A percentile compares a stretch with the other conserved stretches of the same genome.
These are phyloP conservation scores for Eucalyptus polyanthemos DNA, from an alignment of 345 rosid genomes.

Conservation along the genomic window DNA sequence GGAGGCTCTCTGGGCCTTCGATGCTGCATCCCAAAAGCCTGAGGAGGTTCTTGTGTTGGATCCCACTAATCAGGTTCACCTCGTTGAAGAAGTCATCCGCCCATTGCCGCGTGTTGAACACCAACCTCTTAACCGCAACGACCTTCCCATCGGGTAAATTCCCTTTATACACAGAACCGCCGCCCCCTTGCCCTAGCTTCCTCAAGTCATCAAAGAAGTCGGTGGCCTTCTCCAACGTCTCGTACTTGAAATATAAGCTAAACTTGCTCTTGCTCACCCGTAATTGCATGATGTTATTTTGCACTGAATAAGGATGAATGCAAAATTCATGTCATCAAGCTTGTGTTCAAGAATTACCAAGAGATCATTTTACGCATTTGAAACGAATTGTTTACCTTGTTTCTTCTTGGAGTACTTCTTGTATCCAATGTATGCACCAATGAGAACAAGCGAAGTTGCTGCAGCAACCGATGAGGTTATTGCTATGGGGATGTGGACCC, in stretches of 20 bases:
- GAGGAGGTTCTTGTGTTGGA: conserved; percentile 32
- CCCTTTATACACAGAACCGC: conserved; percentile 70
- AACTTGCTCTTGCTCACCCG: background rate
- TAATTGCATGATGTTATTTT: background rate
- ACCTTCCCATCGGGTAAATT: conserved; percentile 54
- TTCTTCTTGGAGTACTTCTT: background rate
- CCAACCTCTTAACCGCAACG: conserved; percentile 57
- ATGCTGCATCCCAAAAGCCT: conserved; percentile 73
- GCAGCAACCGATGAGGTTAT: background rate
- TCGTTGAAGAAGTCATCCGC: conserved; percentile 77
- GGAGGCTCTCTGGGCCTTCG: conserved; percentile 79
- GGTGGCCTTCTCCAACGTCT: conserved; percentile 60
- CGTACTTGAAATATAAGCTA: conserved; percentile 38
- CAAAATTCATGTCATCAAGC: background rate
- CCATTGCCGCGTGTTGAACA: conserved; percentile 56
- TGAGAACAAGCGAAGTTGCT: background rate
- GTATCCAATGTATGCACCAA: background rate
- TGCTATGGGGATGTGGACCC: background rate
- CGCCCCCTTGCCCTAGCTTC: conserved; percentile 79
- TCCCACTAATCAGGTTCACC: conserved; percentile 52
- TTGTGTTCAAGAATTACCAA: background rate
- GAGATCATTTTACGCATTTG: background rate
- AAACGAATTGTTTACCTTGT: background rate
- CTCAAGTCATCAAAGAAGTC: conserved; percentile 34
- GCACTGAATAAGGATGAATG: background rate